Evolutionary conservation across 129 eudicot genomes (phyloP), one percentile per base, ranked within the genome.

Genomic region (Gnaphalium uliginosum): DNA sequence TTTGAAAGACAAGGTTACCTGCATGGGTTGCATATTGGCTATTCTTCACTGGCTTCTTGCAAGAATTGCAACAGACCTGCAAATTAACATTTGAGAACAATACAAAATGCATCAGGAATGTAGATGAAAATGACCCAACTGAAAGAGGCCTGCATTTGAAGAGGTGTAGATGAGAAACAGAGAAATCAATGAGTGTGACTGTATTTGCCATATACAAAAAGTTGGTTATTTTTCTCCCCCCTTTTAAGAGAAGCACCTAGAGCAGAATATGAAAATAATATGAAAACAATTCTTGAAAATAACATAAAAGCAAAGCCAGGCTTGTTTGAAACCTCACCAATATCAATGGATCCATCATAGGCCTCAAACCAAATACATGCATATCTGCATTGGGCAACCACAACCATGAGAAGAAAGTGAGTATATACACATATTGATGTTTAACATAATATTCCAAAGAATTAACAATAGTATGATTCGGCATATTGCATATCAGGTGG

Each of bases 31-130:
- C 84, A 26, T 83, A 92, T 70, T 82, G 96, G 79, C 93, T 92
- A 83, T 70, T 83, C 84, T 84, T 89, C 86, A 92, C 85, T 76
- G 97, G 97, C 83, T 87, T 92, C 87, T 84, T 92, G 80, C 97
- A 92, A 68, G 86, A 83, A 82, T 87, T 86, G 81, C 97, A 92
- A 82, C 88, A 65, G 63, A 92, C 97, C 97, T 92, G 66, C 85
- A 83, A 69, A 65, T 48, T 68, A 29, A 79, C 37, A 74, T 58
- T 33, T 59, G 53, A 78, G 58, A 60, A 58, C 26, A 58, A 76
- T 59, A 21, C 41, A 60, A 13, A 60, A 72, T 22, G 32, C 30
- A 29, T 43, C 35, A 74, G 41, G 21, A 80, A 19, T 54, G 33
- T 24, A 60, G 25, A 6, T 56, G 62, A 19, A 19, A 19, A 56